Evolutionary conservation across 352 stramenopile genomes (phyloP).

Genomic region (Phytophthora fragariae): DNA sequence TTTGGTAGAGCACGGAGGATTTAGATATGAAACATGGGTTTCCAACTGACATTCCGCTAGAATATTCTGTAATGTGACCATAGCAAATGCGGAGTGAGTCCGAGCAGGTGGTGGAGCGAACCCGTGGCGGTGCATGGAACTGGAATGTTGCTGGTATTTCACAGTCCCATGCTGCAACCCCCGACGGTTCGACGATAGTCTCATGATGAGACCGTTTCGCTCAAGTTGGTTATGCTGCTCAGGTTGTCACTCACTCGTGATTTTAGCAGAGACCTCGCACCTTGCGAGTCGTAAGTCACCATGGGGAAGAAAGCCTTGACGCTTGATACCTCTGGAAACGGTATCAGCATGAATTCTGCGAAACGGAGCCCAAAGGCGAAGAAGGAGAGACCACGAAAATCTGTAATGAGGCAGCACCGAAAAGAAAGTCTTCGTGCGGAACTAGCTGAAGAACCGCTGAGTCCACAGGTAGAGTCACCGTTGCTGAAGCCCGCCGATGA

Average conservation of each 20-base stretch:
- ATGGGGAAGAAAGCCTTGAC: slow-evolving; percentile 34
- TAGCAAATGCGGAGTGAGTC: neutral
- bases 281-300: neutral
- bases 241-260: slow-evolving; percentile 7
- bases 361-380: slow-evolving; percentile 24
- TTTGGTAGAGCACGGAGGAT: slow-evolving; percentile 3
- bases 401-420: slow-evolving; percentile 30
- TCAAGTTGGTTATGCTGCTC: slow-evolving; percentile 16
- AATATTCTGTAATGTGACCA: neutral
- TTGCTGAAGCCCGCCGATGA: slow-evolving; percentile 40
- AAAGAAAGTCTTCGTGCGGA: slow-evolving; percentile 19
- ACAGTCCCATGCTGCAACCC: slow-evolving; percentile 26
- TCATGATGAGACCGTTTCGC: slow-evolving; percentile 14
- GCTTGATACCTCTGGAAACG: slow-evolving; percentile 14
- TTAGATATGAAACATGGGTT: slow-evolving; percentile 15
- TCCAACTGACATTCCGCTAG: slow-evolving; percentile 20
- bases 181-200: slow-evolving; percentile 17
- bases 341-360: neutral
- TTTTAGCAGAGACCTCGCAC: slow-evolving; percentile 7
- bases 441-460: slow-evolving; percentile 16
- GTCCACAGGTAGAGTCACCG: slow-evolving; percentile 45
- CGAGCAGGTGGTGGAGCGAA: neutral
- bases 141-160: slow-evolving; percentile 2
- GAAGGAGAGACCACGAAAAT: slow-evolving; percentile 27
- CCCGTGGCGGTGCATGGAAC: neutral